Evolutionary conservation across 345 rosid species (phyloP), one percentile per base, ranked within the genome.

Genomic region (Aurinia saxatilis): DNA sequence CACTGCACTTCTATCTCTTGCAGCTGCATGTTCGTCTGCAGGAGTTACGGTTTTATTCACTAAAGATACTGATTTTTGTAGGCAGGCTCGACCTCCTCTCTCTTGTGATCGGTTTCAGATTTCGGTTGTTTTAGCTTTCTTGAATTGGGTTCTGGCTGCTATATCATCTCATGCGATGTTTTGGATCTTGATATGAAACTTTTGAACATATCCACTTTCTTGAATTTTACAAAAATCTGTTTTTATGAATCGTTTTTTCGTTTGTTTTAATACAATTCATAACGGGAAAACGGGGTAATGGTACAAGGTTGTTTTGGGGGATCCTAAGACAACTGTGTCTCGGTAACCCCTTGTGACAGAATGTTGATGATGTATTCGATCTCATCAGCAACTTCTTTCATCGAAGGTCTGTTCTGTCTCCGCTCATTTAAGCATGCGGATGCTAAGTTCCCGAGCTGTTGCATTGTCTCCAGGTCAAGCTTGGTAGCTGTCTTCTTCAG

Each of bases 21-120:
- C 92, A 51, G 98, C 96, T 17, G 87, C 98, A 19, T 79, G 85
- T 74, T 83, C 98, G 49, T 89, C 98, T 14, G 96, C 93, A 3
- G 96, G 96, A 23, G 87, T 92, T 62, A 72, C 76, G 2, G 89
- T 82, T 73, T 82, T 92, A 45, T 88, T 80, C 42, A 82, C 84
- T n/a, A 83, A 76, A 77, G 96, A 92, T 76, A 60, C 86, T 60
- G 59, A 77, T 7, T 73, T 80, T 63, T 88, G 98, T 73, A 82
- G 35, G 59, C 67, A 9, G 31, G 31, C 31, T 1, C 72, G 68
- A 31, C 9, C 19, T 33, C 17, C 57, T 66, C 72, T 78, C 8
- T 72, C 86, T 2, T 91, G 95, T 71, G 39, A 61, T 60, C 75
- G 58, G 75, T 83, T 77, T 33, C 87, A 88, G 65, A 73, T 86